These are phyloP conservation scores for Coniochaeta sp. DNA, from an alignment of 2,329 filamentous ascomycete species.

Conservation along the genomic window DNA sequence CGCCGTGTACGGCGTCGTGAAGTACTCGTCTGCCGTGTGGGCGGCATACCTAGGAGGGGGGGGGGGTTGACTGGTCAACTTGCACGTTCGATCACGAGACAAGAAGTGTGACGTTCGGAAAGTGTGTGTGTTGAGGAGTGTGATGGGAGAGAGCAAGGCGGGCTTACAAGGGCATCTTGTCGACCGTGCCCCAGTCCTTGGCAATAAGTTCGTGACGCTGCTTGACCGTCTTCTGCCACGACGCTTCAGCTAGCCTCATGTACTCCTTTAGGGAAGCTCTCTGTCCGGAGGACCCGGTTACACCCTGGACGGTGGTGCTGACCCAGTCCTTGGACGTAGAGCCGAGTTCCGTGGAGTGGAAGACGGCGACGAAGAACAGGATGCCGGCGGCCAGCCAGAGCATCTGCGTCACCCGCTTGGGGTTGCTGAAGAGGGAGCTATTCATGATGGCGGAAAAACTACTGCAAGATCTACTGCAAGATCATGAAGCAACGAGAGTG, in stretches of 20 bases:
- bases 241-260: constrained; percentile 12
- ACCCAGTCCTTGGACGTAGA: constrained; percentile 17
- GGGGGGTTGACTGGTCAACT: background rate
- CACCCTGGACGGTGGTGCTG: constrained; percentile 8
- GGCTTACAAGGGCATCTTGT: constrained; percentile 15
- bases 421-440: constrained; percentile 6
- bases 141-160: background rate
- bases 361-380: constrained; percentile 16
- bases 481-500: background rate
- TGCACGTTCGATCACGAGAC: background rate
- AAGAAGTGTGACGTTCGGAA: background rate
- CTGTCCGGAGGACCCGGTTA: constrained; percentile 1
- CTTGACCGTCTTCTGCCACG: constrained; percentile 20
- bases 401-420: constrained; percentile 11
- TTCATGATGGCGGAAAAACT: constrained; percentile 1
- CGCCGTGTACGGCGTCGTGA: constrained; percentile 22
- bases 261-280: constrained; percentile 10
- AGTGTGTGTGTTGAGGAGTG: too few relatives aligned
- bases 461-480: background rate
- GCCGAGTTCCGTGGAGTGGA: constrained; percentile 10
- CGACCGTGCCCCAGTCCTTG: constrained; percentile 14
- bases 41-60: constrained; percentile 7
- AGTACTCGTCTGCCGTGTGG: constrained; percentile 8
- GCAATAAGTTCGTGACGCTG: constrained; percentile 19
- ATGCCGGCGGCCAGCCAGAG: constrained; percentile 14